Percentiles rank a stretch among this genome's conserved stretches.
Conservation (phyloP, 202 grass and related monocot genomes). For the Carex arenaria region DNA sequence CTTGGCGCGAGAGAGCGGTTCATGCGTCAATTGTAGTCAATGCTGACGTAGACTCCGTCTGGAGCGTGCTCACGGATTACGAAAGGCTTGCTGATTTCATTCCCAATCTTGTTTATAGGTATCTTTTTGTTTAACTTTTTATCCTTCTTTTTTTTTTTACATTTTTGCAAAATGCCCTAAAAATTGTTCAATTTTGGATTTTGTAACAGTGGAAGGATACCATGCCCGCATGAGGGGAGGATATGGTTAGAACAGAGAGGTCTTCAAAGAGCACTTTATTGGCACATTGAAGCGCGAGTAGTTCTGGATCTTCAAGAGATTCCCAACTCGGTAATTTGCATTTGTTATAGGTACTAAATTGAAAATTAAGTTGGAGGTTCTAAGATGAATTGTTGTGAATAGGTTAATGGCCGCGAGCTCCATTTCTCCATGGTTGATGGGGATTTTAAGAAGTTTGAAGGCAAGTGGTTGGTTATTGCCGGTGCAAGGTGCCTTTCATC, state of each 20-base stretch:
- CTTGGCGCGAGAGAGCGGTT: constrained; percentile 86
- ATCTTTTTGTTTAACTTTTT: background rate
- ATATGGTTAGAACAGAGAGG: constrained; percentile 97
- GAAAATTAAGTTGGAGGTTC: background rate
- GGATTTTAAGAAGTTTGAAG: constrained; percentile 94
- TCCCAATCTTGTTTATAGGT: constrained; percentile 92
- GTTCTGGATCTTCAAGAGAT: constrained; percentile 89
- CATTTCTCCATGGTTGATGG: constrained; percentile 94
- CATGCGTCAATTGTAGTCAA: constrained; percentile 51
- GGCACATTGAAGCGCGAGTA: constrained; percentile 90
- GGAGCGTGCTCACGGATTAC: constrained; percentile 93
- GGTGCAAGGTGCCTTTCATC: constrained; percentile 49
- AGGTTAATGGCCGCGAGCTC: constrained; percentile 78
- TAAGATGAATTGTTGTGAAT: background rate
- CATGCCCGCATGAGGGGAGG: constrained; percentile 71
- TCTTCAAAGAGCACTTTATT: constrained; percentile 71
- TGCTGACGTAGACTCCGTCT: constrained; percentile 77
- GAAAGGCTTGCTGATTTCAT: constrained; percentile 90
- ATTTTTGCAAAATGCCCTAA: background rate
- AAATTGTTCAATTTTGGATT: background rate
- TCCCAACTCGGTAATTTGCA: constrained; percentile 41
- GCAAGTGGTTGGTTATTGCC: constrained; percentile 76
- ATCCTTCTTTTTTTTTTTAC: background rate
- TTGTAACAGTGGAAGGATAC: constrained; percentile 67
- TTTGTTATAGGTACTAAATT: background rate